phyloP scores from a whole-genome alignment of 2,329 filamentous ascomycete species.

The Xylariaceae sp. region DNA sequence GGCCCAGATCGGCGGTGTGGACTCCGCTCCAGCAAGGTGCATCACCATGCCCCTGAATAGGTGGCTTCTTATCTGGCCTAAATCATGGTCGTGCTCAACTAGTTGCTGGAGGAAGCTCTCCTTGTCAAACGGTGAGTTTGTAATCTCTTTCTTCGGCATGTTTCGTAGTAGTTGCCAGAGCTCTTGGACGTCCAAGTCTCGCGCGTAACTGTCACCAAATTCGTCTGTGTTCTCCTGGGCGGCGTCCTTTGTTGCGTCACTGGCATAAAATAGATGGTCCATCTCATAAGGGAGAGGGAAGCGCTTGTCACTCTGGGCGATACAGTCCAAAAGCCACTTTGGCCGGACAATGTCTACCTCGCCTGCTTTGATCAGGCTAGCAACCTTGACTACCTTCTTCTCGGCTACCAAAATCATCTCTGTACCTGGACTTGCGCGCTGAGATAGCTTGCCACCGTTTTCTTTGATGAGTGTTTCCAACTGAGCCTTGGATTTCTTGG shows the following conservation, averaged over 20 bases:
- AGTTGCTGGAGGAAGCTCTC: constrained; percentile 59
- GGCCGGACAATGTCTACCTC: constrained; percentile 76
- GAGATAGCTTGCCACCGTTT: constrained; percentile 80
- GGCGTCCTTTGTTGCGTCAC: constrained; percentile 58
- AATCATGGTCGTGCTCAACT: constrained; percentile 58
- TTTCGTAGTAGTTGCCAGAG: constrained; percentile 57
- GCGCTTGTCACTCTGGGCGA: constrained; percentile 62
- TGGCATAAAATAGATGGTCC: constrained; percentile 74
- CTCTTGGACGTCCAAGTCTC: constrained; percentile 70
- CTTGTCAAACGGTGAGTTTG: constrained; percentile 48
- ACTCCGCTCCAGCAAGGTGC: constrained; percentile 45
- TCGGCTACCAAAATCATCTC: constrained; percentile 79
- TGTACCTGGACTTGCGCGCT: constrained; percentile 68
- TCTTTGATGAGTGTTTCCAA: constrained; percentile 82
- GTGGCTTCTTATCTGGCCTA: constrained; percentile 56
- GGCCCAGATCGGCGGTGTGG: constrained; percentile 42
- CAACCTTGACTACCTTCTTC: constrained; percentile 79
- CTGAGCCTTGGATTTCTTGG: constrained; percentile 77
- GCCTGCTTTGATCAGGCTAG: constrained; percentile 77
- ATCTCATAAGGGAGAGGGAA: constrained; percentile 68
- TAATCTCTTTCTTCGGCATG: constrained; percentile 57
- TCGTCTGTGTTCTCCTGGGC: constrained; percentile 71
- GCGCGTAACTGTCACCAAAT: constrained; percentile 82
- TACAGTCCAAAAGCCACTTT: constrained; percentile 83
- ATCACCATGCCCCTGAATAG: constrained; percentile 58